Evolutionary conservation across 225 moss, liverwort and hornwort genomes (phyloP), one percentile per base, ranked within the genome.

Genomic region (Anthoceros angustus): DNA sequence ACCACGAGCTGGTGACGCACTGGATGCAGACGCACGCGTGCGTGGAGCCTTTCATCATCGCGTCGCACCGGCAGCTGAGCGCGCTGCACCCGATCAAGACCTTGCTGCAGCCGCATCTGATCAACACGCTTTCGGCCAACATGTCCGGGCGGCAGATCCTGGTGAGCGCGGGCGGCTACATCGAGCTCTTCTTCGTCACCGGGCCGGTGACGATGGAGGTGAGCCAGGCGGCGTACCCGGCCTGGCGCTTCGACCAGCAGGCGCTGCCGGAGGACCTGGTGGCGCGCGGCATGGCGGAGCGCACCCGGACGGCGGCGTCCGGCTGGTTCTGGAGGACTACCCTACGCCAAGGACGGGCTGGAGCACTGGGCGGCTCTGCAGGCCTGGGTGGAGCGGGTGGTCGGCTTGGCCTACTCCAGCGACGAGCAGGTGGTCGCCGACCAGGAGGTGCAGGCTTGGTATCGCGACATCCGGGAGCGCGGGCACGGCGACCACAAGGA

Each of bases 21-120:
- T 87, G 87, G 87, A 40, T 87, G 63, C 71, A 80, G 15, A 78
- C 87, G 38, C 87, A 87, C 64, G 87, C 87, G 15, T 77, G 78
- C 23, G 64, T 84, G 32, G 87, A 87, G 49, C 84, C 85, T 42
- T 45, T 82, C 32, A 67, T 82, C 21, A 83, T 87, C 14, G 77
- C 87, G 42, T 77, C 87, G n/a, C 76, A 83, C 72, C 70, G 87
- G 64, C 80, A 87, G 42, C 77, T 87, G 11, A 87, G 84, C 61
- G 65, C 73, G 8, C 61, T 87, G 40, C 87, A 87, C 71, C 87
- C 87, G 4, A 63, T 87, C 43, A 70, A 80, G 63, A 78, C 78
- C 68, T 67, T 77, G 25, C 72, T 87, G 21, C 61, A 71, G 66
- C 84, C 82, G 16, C 87, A 87, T 45, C 75, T 85, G 60, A 78